Evolutionary conservation across 495 filamentous ascomycete genomes (phyloP).

Genomic region (Bombardia bombarda): DNA sequence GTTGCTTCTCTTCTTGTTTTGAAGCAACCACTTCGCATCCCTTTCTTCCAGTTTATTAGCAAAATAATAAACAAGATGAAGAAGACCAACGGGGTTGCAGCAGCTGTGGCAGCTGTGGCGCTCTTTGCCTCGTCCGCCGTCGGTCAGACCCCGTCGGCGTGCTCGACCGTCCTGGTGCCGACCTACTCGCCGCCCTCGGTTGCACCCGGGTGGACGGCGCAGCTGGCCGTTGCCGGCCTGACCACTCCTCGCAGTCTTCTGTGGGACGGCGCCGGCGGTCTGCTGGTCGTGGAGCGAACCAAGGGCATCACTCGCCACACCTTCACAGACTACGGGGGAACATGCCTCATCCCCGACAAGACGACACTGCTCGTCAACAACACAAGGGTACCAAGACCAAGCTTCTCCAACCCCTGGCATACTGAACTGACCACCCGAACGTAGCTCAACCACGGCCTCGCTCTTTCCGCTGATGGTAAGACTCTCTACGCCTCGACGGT

Average conservation of each 20-base stretch:
- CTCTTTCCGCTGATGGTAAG: constrained; percentile 48
- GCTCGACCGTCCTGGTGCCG: constrained; percentile 21
- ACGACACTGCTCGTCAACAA: constrained; percentile 30
- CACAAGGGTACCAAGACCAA: constrained; percentile 22
- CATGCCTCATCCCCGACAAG: constrained; percentile 37
- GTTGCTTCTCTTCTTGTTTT: too few relatives aligned
- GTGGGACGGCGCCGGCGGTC: constrained; percentile 47
- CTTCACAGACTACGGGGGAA: constrained; percentile 42
- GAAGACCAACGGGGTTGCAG: constrained; percentile 10
- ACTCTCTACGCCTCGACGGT: constrained; percentile 55
- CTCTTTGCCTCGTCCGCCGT: constrained; percentile 10
- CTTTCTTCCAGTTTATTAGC: too few relatives aligned
- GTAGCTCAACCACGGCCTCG: constrained; percentile 57
- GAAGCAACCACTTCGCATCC: not conserved
- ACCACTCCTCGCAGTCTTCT: constrained; percentile 47
- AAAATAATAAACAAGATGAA: constrained; percentile 7
- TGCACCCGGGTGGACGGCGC: constrained; percentile 45
- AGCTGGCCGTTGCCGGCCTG: constrained; percentile 46
- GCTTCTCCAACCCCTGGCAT: not conserved
- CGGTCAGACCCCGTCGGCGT: constrained; percentile 15
- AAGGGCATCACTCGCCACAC: constrained; percentile 42
- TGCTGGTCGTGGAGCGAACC: constrained; percentile 49
- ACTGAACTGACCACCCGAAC: not conserved
- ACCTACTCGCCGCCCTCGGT: constrained; percentile 45
- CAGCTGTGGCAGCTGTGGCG: constrained; percentile 4